Evolutionary conservation across 108 stramenopile species (phyloP).

Genomic region (Cyclostephanos tholiformis): DNA sequence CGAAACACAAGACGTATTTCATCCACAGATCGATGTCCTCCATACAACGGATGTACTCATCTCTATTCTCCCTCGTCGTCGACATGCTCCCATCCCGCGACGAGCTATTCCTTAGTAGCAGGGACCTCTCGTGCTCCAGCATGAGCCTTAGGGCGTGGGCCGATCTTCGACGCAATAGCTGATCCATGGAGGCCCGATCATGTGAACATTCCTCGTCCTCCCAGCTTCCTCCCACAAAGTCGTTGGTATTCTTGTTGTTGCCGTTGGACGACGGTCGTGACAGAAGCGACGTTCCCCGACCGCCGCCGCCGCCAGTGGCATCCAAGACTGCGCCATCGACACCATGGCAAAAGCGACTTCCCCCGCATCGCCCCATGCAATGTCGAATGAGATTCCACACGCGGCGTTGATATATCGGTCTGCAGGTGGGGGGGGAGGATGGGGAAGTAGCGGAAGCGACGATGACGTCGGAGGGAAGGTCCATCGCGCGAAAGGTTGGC

Average conservation of each 20-base stretch:
- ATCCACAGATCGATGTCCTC: conserved; percentile 55
- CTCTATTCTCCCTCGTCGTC: conserved; percentile 7
- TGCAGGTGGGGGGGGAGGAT: background rate
- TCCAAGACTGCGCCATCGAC: conserved; percentile 15
- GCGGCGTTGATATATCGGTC: conserved; percentile 39
- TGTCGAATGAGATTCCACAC: conserved; percentile 64
- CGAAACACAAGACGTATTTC: conserved; percentile 72
- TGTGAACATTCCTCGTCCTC: background rate
- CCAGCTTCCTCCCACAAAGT: too few species aligned
- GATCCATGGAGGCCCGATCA: conserved; percentile 23
- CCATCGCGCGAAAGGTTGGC: conserved; percentile 48
- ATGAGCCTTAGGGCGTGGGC: conserved; percentile 61
- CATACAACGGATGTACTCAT: background rate
- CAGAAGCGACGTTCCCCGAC: conserved; percentile 22
- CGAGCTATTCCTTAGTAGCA: conserved; percentile 4
- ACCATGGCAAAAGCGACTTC: conserved; percentile 29
- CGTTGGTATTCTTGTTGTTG: background rate
- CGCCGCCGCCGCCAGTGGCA: conserved; percentile 17
- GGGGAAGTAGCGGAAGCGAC: background rate
- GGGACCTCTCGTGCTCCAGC: conserved; percentile 28
- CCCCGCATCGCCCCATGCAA: conserved; percentile 57
- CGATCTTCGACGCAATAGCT: conserved; percentile 64
- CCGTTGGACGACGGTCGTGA: conserved; percentile 22
- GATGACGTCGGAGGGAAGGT: conserved; percentile 30
- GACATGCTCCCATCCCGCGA: conserved; percentile 6